A percentile compares a stretch with the other conserved stretches of the same genome.
Evolutionary conservation across 1,284 basidiomycete genomes (phyloP).

Genomic region (Ustilago shanxiensis): DNA sequence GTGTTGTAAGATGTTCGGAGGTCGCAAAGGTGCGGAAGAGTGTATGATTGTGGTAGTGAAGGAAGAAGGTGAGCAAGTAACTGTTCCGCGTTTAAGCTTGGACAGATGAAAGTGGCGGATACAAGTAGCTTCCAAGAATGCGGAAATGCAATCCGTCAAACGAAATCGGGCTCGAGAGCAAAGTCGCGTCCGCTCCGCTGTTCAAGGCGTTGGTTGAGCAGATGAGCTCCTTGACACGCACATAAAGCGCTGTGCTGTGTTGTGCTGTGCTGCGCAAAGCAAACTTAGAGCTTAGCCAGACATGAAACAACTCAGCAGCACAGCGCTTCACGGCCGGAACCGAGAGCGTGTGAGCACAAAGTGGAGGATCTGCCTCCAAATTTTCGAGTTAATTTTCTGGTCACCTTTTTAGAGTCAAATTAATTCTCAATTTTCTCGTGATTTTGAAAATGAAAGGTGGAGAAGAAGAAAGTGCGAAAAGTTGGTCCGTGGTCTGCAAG

Average conservation of each 20-base stretch:
- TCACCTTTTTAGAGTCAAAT: constrained; percentile 1
- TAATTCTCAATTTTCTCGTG: constrained; percentile 7
- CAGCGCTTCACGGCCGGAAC: constrained; percentile 11
- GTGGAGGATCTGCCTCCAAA: constrained; percentile 2
- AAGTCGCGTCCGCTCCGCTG: constrained; percentile 7
- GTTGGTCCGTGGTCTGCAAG: constrained; percentile 27
- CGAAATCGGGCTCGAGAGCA: constrained; percentile 6
- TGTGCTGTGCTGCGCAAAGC: background rate
- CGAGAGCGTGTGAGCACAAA: constrained; percentile 6
- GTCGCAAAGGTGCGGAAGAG: background rate
- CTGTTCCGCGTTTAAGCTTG: constrained; percentile 2
- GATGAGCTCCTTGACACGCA: constrained; percentile 8
- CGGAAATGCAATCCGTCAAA: constrained; percentile 1
- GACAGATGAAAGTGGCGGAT: constrained; percentile 7
- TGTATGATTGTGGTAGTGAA: constrained; percentile 14
- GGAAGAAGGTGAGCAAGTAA: background rate
- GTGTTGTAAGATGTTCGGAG: background rate
- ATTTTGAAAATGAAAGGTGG: background rate
- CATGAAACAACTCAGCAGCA: constrained; percentile 9
- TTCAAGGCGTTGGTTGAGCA: constrained; percentile 1
- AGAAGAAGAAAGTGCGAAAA: background rate
- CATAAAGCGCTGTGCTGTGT: constrained; percentile 14
- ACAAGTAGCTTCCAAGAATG: constrained; percentile 1
- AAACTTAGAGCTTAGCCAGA: constrained; percentile 1
- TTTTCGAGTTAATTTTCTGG: constrained; percentile 6